phyloP scores from a whole-genome alignment of 768 basidiomycete genomes.

The Lentinus brumalis region DNA sequence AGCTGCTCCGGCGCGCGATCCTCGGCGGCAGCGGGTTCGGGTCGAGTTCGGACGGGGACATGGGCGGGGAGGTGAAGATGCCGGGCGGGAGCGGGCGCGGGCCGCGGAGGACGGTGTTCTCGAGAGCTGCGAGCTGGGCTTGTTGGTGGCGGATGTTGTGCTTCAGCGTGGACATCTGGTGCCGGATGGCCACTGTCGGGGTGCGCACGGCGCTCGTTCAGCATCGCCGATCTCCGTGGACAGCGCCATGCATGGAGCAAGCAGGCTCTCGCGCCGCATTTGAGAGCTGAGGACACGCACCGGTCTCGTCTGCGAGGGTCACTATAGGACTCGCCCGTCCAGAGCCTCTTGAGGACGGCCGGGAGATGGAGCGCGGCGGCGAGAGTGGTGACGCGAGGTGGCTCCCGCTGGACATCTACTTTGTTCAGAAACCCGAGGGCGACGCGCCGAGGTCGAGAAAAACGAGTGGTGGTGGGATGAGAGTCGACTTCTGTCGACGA shows the following conservation, averaged over 20 bases:
- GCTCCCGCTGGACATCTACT: conserved; percentile 19
- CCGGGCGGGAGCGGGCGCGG: conserved; percentile 58
- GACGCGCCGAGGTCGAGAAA: neutral
- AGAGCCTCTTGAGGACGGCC: conserved; percentile 53
- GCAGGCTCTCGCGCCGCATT: neutral
- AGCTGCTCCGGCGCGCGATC: conserved; percentile 66
- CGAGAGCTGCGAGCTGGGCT: conserved; percentile 72
- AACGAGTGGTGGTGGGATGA: conserved; percentile 3
- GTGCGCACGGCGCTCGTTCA: neutral
- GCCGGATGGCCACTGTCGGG: conserved; percentile 66
- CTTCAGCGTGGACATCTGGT: conserved; percentile 79
- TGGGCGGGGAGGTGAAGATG: conserved; percentile 42
- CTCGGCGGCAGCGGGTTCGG: conserved; percentile 33
- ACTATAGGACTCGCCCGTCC: conserved; percentile 56
- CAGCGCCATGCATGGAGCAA: neutral
- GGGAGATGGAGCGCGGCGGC: conserved; percentile 40
- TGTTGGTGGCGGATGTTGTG: conserved; percentile 84
- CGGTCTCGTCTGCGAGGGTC: conserved; percentile 61
- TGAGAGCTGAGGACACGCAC: conserved; percentile 42
- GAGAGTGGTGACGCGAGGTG: conserved; percentile 34
- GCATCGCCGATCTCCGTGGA: neutral
- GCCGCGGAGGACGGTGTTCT: conserved; percentile 65
- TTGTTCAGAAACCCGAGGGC: neutral
- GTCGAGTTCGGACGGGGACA: conserved; percentile 36
- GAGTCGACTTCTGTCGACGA: neutral